phyloP scores from a whole-genome alignment of 75 land plant genomes.

The Cryptomeria japonica region DNA sequence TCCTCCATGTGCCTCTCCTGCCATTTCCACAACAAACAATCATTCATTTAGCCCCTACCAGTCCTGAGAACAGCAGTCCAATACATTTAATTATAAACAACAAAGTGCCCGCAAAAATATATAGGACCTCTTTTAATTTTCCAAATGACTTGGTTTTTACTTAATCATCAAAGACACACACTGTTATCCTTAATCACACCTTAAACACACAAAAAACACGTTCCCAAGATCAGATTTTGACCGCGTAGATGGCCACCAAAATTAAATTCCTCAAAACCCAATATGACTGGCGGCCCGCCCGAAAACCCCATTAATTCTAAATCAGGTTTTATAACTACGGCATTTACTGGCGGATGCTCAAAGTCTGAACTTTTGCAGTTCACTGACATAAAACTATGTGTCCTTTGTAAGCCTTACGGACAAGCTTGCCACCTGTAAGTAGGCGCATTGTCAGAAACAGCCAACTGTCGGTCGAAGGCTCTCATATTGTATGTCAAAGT shows the following conservation, averaged over 20 bases:
- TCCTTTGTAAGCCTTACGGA: not conserved
- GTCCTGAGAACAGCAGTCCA: not conserved
- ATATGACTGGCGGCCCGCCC: not conserved
- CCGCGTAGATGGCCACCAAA: not conserved
- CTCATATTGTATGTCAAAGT: not conserved
- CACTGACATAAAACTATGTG: not conserved
- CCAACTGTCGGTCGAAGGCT: not conserved
- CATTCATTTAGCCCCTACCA: not conserved
- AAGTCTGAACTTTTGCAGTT: not conserved
- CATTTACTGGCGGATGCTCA: not conserved
- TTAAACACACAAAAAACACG: not conserved
- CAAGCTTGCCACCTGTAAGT: not conserved
- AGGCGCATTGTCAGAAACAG: not conserved
- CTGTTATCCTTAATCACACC: not conserved
- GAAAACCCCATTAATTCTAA: not conserved
- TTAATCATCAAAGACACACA: not conserved
- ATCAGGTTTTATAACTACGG: not conserved
- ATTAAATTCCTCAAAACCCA: not conserved
- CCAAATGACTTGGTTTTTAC: not conserved
- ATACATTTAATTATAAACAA: not conserved
- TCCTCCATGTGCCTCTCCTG: slow-evolving; percentile 13
- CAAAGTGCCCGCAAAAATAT: not conserved
- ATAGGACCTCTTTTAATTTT: not conserved
- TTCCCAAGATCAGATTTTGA: not conserved
- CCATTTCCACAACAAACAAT: slow-evolving; percentile 1